These are phyloP conservation scores for Cladophialophora yegresii DNA, from an alignment of 2,329 filamentous ascomycete species.

Conservation along the genomic window DNA sequence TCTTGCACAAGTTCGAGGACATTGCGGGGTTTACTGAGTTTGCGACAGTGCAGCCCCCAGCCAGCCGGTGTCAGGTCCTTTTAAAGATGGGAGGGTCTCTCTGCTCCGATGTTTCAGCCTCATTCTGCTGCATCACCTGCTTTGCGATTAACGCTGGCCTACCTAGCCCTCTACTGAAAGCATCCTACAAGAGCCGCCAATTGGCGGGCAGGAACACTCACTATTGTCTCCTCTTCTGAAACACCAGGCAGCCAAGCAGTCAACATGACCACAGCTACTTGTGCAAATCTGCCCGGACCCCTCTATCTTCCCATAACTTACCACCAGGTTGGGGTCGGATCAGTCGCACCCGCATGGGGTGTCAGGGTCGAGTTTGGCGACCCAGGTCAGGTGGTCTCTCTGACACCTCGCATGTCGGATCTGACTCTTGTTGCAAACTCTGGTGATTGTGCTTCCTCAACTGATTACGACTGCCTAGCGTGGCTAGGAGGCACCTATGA, in stretches of 20 bases:
- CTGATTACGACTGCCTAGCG: background rate
- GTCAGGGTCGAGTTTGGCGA: slow-evolving; percentile 5
- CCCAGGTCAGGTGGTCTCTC: background rate
- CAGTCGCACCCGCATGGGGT: slow-evolving; percentile 12
- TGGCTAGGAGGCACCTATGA: background rate
- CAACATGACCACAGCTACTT: background rate
- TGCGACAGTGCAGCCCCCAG: background rate
- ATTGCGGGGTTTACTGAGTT: background rate
- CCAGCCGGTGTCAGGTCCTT: background rate
- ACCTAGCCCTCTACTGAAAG: background rate
- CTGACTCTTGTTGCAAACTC: background rate
- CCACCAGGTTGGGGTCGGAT: background rate
- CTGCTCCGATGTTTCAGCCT: background rate
- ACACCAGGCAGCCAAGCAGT: background rate
- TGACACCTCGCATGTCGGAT: background rate
- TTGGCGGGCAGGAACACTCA: background rate
- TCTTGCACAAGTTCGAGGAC: no score
- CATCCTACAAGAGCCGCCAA: background rate
- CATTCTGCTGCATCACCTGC: background rate
- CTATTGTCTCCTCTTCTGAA: background rate
- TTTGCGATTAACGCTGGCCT: background rate
- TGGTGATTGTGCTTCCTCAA: background rate
- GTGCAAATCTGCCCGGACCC: background rate
- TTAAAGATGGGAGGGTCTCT: background rate
- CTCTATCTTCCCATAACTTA: background rate